Conservation (phyloP, 1,139 yeast species). For the Suhomyces atakaporum region DNA sequence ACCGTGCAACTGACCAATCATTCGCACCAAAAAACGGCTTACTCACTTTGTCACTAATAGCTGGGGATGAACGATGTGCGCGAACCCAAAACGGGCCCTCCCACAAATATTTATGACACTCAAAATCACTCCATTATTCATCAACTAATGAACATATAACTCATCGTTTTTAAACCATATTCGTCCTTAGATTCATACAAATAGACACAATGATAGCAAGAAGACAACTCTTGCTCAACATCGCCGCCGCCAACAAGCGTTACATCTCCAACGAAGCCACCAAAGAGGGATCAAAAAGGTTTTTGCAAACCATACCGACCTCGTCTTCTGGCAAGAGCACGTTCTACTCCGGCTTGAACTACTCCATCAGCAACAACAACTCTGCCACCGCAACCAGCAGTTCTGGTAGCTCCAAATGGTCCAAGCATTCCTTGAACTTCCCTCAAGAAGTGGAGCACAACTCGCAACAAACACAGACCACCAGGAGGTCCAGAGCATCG, state of each 20-base stretch:
- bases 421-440: constrained; percentile 25
- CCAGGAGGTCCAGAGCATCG: constrained; percentile 43
- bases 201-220: constrained; percentile 17
- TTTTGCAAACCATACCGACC: constrained; percentile 45
- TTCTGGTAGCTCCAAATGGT: constrained; percentile 24
- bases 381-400: neutral
- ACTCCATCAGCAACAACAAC: constrained; percentile 13
- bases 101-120: constrained; percentile 4
- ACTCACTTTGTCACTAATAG: neutral
- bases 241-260: constrained; percentile 18
- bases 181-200: neutral
- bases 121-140: neutral
- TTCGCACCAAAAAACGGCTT: constrained; percentile 4
- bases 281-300: constrained; percentile 35
- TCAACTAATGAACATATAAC: neutral
- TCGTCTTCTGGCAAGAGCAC: constrained; percentile 21
- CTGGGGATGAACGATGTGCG: constrained; percentile 12
- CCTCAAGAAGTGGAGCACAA: constrained; percentile 14
- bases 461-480: constrained; percentile 18
- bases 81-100: constrained; percentile 2
- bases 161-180: neutral
- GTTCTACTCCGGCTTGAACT: constrained; percentile 35
- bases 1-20: constrained; percentile 5
- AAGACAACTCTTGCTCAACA: constrained; percentile 17
- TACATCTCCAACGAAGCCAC: constrained; percentile 28